Conservation (phyloP, 2,329 filamentous ascomycete genomes). For the Xylaria sp. region DNA sequence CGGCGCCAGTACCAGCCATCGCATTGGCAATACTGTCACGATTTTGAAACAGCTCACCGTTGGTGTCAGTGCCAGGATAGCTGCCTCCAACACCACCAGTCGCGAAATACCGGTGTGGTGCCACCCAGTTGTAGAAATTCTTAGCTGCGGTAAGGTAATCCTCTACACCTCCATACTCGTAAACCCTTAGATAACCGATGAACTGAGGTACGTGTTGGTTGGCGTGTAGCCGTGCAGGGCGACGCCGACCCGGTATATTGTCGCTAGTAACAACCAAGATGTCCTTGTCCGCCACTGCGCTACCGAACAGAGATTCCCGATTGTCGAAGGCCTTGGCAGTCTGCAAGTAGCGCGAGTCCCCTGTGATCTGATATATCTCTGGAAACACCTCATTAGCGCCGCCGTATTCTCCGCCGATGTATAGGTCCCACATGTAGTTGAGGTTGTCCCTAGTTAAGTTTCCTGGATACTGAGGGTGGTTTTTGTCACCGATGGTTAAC, state of each 20-base stretch:
- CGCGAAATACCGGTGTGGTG: conserved; percentile 49
- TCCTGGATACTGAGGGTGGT: conserved; percentile 48
- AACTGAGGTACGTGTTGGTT: conserved; percentile 51
- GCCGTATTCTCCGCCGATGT: conserved; percentile 50
- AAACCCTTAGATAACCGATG: conserved; percentile 49
- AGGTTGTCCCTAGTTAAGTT: conserved; percentile 49
- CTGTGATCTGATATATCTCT: conserved; percentile 50
- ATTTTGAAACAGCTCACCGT: conserved; percentile 51
- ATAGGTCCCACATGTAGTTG: conserved; percentile 53
- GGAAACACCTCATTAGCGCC: conserved; percentile 51
- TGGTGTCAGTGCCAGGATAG: conserved; percentile 49
- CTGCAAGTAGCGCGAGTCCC: conserved; percentile 45
- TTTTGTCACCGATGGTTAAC: conserved; percentile 50
- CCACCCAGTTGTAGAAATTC: conserved; percentile 51
- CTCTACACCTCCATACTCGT: conserved; percentile 46
- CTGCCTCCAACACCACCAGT: conserved; percentile 48
- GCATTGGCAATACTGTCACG: conserved; percentile 50
- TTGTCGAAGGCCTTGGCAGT: conserved; percentile 51
- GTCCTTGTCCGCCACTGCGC: conserved; percentile 46
- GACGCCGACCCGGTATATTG: conserved; percentile 47
- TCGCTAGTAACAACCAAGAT: conserved; percentile 47
- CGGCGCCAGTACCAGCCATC: conserved; percentile 45
- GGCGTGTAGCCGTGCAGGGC: conserved; percentile 47
- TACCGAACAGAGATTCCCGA: conserved; percentile 48
- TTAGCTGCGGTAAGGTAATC: conserved; percentile 49